These are phyloP conservation scores for Salinomyces thailandicus DNA, from an alignment of 2,329 filamentous ascomycete species.

Conservation along the genomic window DNA sequence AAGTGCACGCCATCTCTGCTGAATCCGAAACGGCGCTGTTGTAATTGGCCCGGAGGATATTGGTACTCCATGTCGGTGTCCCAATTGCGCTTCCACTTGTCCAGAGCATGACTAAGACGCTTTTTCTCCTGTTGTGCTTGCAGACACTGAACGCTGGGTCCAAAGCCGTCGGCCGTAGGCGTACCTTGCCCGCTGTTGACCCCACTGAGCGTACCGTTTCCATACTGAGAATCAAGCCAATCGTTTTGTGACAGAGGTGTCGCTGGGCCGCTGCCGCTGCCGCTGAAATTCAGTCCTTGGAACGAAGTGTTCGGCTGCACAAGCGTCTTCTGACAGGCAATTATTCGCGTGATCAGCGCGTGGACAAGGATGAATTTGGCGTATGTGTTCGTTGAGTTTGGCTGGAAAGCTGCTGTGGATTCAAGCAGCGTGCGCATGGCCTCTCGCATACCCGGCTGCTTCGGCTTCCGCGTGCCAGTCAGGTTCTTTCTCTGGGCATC, in stretches of 20 bases:
- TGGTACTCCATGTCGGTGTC: constrained; percentile 59
- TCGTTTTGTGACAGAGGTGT: constrained; percentile 51
- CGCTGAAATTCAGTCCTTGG: constrained; percentile 19
- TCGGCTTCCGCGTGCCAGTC: constrained; percentile 51
- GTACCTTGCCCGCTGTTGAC: constrained; percentile 33
- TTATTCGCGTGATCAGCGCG: constrained; percentile 54
- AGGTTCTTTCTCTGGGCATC: constrained; percentile 48
- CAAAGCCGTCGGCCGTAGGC: constrained; percentile 28
- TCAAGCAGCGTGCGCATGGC: constrained; percentile 53
- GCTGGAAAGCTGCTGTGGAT: constrained; percentile 48
- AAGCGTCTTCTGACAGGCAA: constrained; percentile 37
- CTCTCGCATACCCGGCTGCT: constrained; percentile 54
- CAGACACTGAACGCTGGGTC: constrained; percentile 33
- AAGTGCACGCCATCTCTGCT: constrained; percentile 62
- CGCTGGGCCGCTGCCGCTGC: constrained; percentile 35
- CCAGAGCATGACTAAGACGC: constrained; percentile 44
- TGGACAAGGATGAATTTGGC: constrained; percentile 67
- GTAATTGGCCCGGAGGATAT: constrained; percentile 46
- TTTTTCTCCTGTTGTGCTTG: constrained; percentile 40
- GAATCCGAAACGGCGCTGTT: constrained; percentile 55
- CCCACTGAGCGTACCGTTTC: constrained; percentile 17
- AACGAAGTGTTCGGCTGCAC: constrained; percentile 17
- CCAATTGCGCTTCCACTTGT: constrained; percentile 64
- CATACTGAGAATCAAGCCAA: constrained; percentile 42
- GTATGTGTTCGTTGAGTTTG: constrained; percentile 58